These are phyloP conservation scores for Pelargonium myrrhifolium DNA, from an alignment of 441 rosid genomes.

Conservation along the genomic window DNA sequence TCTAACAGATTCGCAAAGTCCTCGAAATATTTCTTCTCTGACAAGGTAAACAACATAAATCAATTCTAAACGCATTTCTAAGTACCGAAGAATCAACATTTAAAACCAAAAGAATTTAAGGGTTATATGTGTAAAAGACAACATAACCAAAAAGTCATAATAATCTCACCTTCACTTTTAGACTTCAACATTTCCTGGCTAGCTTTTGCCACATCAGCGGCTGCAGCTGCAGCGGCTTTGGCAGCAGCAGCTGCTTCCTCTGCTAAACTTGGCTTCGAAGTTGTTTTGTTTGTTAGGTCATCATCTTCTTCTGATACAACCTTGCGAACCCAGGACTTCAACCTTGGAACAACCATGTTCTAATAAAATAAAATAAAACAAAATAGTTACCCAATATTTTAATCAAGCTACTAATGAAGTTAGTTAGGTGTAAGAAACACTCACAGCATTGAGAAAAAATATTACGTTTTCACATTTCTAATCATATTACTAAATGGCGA, in stretches of 20 bases:
- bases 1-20: slow-evolving; percentile 43
- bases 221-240: slow-evolving; percentile 83
- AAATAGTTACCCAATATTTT: slow-evolving; percentile 8
- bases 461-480: not conserved
- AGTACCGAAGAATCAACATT: not conserved
- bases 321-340: slow-evolving; percentile 82
- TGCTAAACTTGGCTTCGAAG: slow-evolving; percentile 58
- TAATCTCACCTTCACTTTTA: slow-evolving; percentile 50
- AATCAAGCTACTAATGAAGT: slow-evolving; percentile 6
- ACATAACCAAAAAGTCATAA: not conserved
- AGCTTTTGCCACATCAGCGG: slow-evolving; percentile 80
- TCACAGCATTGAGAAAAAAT: not conserved
- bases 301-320: slow-evolving; percentile 62
- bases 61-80: not conserved
- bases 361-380: slow-evolving; percentile 31
- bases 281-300: slow-evolving; percentile 34
- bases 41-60: slow-evolving; percentile 14
- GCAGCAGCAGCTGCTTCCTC: slow-evolving; percentile 96
- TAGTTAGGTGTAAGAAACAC: slow-evolving; percentile 6
- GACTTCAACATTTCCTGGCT: slow-evolving; percentile 77
- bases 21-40: slow-evolving; percentile 47
- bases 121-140: not conserved
- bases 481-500: not conserved
- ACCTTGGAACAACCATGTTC: slow-evolving; percentile 65
- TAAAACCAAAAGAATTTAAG: slow-evolving; percentile 13